Evolutionary conservation across 73 alveolate species (phyloP), one percentile per base, ranked within the genome.

Genomic region (Paramecium sexaurelia): DNA sequence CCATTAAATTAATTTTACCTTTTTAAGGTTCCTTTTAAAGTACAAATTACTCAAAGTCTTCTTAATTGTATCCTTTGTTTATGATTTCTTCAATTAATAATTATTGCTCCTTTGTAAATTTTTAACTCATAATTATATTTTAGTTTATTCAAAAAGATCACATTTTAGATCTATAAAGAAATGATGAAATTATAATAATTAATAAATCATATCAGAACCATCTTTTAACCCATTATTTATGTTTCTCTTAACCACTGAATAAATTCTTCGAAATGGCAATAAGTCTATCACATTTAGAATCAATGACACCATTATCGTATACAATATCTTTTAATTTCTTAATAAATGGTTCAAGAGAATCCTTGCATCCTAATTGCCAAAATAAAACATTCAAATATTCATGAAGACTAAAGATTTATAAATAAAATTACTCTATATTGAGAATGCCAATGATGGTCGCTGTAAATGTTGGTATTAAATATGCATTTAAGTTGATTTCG

Each of bases 1-100:
- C 15, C 11, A 3, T 35, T 0, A 22, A 15, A 5, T 1, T 2
- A 13, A 13, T 33, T 1, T 8, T 20, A 71, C 86, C 86, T 71
- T 71, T 71, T 35, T 71, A 57, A 11, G 86, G 86, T 71, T 37
- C 56, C 17, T 35, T 37, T 9, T 33, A 10, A 17, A 32, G 36
- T 9, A 71, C 86, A 19, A 35, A 71, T 4, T 29, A 33, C 56
- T 71, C 57, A 19, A 71, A 71, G 9, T 71, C 86, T 35, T 71
- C 86, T 71, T 32, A 33, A 19, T 71, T 37, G 33, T 71, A 71
- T 8, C 86, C 86, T 71, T 71, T 71, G 33, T 29, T 36, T 11
- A 71, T 71, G 56, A 71, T 36, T 71, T 71, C 86, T 7, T 71
- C 86, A 35, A 71, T 71, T 71, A 71, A 71, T 35, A 71, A 37